These are phyloP conservation scores for Trichoderma guizhouense DNA, from an alignment of 2,329 filamentous ascomycete species.

Conservation along the genomic window DNA sequence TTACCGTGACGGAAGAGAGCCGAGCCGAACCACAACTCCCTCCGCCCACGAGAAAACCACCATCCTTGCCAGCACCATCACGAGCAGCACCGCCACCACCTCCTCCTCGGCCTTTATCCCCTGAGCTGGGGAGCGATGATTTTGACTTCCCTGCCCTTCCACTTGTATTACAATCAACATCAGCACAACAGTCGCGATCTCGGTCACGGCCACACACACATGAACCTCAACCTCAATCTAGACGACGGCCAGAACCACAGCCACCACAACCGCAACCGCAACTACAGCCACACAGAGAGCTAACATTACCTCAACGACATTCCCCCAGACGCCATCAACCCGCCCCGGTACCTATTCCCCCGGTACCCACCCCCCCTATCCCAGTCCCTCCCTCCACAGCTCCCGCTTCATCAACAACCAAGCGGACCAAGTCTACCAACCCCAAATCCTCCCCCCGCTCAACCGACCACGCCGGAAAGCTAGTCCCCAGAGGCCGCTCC, in stretches of 20 bases:
- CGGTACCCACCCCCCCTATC: background rate
- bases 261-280: too few relatives aligned
- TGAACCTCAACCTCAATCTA: background rate
- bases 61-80: background rate
- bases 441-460: slow-evolving; percentile 16
- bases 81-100: background rate
- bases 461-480: slow-evolving; percentile 26
- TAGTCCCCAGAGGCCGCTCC: slow-evolving; percentile 20
- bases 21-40: background rate
- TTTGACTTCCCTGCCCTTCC: background rate
- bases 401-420: background rate
- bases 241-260: background rate
- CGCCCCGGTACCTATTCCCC: background rate
- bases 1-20: background rate
- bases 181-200: background rate
- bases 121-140: slow-evolving; percentile 14
- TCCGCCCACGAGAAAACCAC: background rate
- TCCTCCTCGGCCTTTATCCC: background rate
- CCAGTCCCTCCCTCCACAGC: background rate
- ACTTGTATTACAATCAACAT: background rate
- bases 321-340: slow-evolving; percentile 20
- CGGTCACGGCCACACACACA: background rate
- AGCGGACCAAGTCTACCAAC: slow-evolving; percentile 19
- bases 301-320: background rate
- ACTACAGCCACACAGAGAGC: background rate